phyloP scores from a whole-genome alignment of 352 stramenopile genomes.

The Phytophthora pluvialis region DNA sequence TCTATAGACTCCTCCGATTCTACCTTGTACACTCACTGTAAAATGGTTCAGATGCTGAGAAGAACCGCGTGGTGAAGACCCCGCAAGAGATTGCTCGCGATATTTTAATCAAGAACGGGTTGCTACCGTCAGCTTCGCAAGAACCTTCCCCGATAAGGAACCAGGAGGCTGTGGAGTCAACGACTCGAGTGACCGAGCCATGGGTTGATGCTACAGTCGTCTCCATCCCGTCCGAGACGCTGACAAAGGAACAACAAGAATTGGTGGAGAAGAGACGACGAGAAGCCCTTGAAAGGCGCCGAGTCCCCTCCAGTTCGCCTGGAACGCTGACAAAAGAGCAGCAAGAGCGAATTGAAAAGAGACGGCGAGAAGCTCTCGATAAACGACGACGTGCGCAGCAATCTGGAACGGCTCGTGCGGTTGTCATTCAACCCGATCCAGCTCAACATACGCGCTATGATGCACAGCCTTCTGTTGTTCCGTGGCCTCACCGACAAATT shows the following conservation, averaged over 20 bases:
- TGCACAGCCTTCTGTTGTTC: slow-evolving; percentile 3
- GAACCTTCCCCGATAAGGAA: not conserved
- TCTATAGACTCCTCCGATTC: too few species aligned
- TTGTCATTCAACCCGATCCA: slow-evolving; percentile 9
- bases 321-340: slow-evolving; percentile 63
- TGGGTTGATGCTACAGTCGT: not conserved
- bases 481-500: not conserved
- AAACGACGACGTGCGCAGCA: slow-evolving; percentile 43
- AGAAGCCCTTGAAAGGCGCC: slow-evolving; percentile 67
- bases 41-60: slow-evolving; percentile 44
- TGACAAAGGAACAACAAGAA: slow-evolving; percentile 63
- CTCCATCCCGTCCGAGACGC: slow-evolving; percentile 36
- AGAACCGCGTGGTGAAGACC: slow-evolving; percentile 58
- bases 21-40: not conserved
- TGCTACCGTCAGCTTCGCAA: slow-evolving; percentile 25
- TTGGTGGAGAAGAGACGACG: slow-evolving; percentile 61
- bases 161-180: not conserved
- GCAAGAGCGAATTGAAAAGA: slow-evolving; percentile 55
- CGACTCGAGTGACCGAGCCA: not conserved
- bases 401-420: not conserved
- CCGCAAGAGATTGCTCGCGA: slow-evolving; percentile 68
- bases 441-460: not conserved
- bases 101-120: slow-evolving; percentile 72
- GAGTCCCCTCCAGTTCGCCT: slow-evolving; percentile 34
- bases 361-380: slow-evolving; percentile 61